These are phyloP conservation scores for Aspergillus sclerotioniger DNA, from an alignment of 495 filamentous ascomycete species.

Conservation along the genomic window DNA sequence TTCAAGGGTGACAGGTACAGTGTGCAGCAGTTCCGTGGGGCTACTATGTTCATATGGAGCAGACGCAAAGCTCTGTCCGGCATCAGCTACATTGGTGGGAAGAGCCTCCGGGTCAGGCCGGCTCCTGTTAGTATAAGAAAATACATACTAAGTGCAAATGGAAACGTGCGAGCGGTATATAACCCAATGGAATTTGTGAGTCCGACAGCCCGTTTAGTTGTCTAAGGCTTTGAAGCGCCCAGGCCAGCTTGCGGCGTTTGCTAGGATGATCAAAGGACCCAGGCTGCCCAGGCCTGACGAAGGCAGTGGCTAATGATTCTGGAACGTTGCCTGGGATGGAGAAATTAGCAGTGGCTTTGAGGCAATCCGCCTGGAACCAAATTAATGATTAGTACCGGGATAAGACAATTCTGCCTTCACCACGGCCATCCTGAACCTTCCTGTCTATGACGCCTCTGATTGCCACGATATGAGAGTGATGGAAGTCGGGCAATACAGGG, in stretches of 20 bases:
- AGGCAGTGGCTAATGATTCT: conserved; percentile 23
- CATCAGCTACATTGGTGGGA: not conserved
- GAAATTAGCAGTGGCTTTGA: conserved; percentile 11
- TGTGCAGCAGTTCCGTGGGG: not conserved
- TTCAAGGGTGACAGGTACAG: conserved; percentile 25
- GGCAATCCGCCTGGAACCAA: not conserved
- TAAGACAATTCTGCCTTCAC: conserved; percentile 21
- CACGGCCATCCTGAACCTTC: conserved; percentile 26
- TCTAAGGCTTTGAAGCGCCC: conserved; percentile 21
- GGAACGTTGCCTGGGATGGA: conserved; percentile 25
- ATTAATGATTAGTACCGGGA: conserved; percentile 20
- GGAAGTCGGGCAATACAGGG: not conserved
- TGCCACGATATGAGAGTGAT: not conserved
- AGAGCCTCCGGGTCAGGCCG: not conserved
- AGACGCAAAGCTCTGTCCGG: conserved; percentile 20
- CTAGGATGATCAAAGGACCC: conserved; percentile 21
- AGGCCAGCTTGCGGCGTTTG: conserved; percentile 40
- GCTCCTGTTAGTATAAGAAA: not conserved
- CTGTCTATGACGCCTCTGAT: not conserved
- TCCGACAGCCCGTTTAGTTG: conserved; percentile 20
- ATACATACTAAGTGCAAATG: conserved; percentile 32
- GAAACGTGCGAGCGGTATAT: conserved; percentile 40
- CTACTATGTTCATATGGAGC: not conserved
- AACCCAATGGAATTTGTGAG: conserved; percentile 27
- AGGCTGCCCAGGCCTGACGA: conserved; percentile 17